Base-by-base conservation (phyloP, 2,329 filamentous ascomycete genomes). In the Fusarium acutatum region DNA sequence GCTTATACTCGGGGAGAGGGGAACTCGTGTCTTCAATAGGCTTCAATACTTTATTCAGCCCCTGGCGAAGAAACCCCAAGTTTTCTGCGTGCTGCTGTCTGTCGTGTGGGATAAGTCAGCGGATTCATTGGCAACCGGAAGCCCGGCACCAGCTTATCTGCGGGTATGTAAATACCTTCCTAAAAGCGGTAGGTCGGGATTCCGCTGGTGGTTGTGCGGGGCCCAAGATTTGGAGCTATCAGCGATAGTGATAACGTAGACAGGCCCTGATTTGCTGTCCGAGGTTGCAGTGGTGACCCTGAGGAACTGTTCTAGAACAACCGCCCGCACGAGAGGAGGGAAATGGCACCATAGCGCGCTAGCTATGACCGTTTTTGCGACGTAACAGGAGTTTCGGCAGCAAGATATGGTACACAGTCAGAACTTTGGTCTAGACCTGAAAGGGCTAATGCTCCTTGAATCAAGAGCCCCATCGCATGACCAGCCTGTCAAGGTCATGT, bases 281-380 rank as follows among this genome's bases (percentile, higher is more conserved):
- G 5, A 18, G 18, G 10, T n/a, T 22, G 10, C 20, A 28, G 28
- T 32, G n/a, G 15, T 35, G 34, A 30, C 56, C 12, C 43, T 10
- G n/a, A 62, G 34, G 66, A 69, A 69, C 6, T 52, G 64, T 69
- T 69, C 66, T 69, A 69, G 66, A 69, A 69, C 66, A 53, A 37
- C 32, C 34, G 50, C 32, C 34, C 28, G 38, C 44, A n/a, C 35
- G 7, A 56, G 7, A 14, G 18, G 47, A 43, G 11, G 2, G 13
- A 44, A 35, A 26, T 67, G 32, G 47, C 50, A 37, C 40, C 50
- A 58, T 58, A 20, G 22, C 17, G 11, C 38, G 35, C 35, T 41
- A 32, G 20, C 24, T 30, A 34, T 66, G 50, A 50, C 61, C 24
- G 26, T n/a, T 35, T 37, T 20, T 11, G 32, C 20, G 34, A 28